A percentile compares a stretch with the other conserved stretches of the same genome.
Evolutionary conservation across 495 filamentous ascomycete species (phyloP).

Genomic region (Aspergillus sparsus): DNA sequence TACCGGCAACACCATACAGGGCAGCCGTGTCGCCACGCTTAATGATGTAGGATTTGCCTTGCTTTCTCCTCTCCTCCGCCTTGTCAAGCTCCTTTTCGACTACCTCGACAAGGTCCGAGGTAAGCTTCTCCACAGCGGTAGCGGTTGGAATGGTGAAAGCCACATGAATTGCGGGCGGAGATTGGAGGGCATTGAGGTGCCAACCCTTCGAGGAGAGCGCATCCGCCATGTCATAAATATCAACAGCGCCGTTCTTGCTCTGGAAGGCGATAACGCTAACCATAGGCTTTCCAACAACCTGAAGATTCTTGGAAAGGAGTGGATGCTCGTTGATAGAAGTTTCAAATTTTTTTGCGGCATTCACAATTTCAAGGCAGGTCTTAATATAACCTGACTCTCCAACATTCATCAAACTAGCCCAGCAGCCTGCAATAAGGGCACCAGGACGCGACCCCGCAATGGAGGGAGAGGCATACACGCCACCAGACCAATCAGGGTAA

Average conservation of each 20-base stretch:
- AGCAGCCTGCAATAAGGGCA: slow-evolving; percentile 90
- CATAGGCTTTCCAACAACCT: slow-evolving; percentile 79
- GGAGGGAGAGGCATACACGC: slow-evolving; percentile 89
- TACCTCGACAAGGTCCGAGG: slow-evolving; percentile 73
- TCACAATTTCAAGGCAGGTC: slow-evolving; percentile 84
- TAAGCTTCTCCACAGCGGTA: slow-evolving; percentile 72
- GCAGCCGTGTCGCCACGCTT: slow-evolving; percentile 73
- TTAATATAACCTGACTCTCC: slow-evolving; percentile 89
- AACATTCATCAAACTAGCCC: slow-evolving; percentile 83
- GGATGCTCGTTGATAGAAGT: slow-evolving; percentile 67
- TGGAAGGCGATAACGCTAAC: slow-evolving; percentile 90
- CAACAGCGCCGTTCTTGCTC: slow-evolving; percentile 64
- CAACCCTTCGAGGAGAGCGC: slow-evolving; percentile 79
- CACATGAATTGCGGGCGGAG: slow-evolving; percentile 90
- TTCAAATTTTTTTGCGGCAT: slow-evolving; percentile 81
- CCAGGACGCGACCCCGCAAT: slow-evolving; percentile 91
- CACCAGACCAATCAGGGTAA: slow-evolving; percentile 90
- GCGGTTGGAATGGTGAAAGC: slow-evolving; percentile 92
- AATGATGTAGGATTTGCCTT: slow-evolving; percentile 54
- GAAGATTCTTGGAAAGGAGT: slow-evolving; percentile 66
- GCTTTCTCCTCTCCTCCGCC: slow-evolving; percentile 73
- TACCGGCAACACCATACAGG: slow-evolving; percentile 93
- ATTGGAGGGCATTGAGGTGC: slow-evolving; percentile 94
- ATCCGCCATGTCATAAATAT: slow-evolving; percentile 88
- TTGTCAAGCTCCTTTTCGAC: slow-evolving; percentile 73